phyloP scores from a whole-genome alignment of 768 basidiomycete species.

The Fomitopsis serialis region DNA sequence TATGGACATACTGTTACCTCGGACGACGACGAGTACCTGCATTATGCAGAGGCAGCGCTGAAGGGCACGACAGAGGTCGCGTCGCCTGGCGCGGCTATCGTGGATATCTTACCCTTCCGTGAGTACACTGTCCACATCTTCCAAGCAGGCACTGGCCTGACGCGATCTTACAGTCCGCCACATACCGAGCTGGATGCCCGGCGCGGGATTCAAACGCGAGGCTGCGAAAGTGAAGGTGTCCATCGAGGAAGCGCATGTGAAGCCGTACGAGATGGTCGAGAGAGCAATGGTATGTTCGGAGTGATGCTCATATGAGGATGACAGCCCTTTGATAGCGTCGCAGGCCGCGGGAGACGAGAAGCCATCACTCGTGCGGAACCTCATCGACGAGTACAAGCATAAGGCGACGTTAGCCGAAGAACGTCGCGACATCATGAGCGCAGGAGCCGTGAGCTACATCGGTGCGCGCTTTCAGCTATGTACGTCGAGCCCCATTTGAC shows the following conservation, averaged over 20 bases:
- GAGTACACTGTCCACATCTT: background rate
- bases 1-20: conserved; percentile 27
- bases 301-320: background rate
- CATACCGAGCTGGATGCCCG: conserved; percentile 61
- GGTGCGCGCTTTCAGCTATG: too few relatives aligned
- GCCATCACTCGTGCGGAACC: too few relatives aligned
- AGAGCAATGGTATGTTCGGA: background rate
- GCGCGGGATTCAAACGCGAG: conserved; percentile 40
- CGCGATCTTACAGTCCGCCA: conserved; percentile 39
- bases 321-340: background rate
- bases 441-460: too few relatives aligned
- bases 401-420: too few relatives aligned
- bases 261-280: background rate
- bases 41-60: conserved; percentile 22
- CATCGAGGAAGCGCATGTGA: background rate
- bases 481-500: too few relatives aligned
- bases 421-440: too few relatives aligned
- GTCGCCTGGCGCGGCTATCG: conserved; percentile 19
- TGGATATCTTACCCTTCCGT: background rate
- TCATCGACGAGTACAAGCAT: too few relatives aligned
- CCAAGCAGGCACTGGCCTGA: background rate
- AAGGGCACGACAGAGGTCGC: conserved; percentile 17
- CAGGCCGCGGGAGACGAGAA: background rate
- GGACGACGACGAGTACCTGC: conserved; percentile 24
- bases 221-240: background rate